Base-by-base conservation (phyloP, 768 basidiomycete species). In the Phylloporus sp. region DNA sequence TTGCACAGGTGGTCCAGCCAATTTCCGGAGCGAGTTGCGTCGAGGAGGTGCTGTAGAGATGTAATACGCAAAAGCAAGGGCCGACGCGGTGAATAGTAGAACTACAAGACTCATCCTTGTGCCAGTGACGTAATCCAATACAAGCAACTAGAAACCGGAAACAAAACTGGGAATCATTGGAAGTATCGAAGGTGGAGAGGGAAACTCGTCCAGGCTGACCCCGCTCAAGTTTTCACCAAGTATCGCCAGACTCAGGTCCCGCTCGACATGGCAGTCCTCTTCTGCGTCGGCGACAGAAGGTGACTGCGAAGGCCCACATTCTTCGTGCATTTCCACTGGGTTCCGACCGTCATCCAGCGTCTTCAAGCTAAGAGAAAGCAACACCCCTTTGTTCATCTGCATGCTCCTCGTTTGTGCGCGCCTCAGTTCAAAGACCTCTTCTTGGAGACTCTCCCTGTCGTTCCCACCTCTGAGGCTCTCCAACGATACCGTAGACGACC, bases 1-100 rank as follows among this genome's bases (percentile, higher is more conserved):
- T 6, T 57, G 63, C 9, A 71, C 62, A 0, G 79, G 79, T 18
- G 86, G 86, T 22, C 87, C 85, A 37, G 80, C 78, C 27, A 90
- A 63, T 20, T 63, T 65, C 29, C 67, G 69, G 11, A 89, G 67
- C 15, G 82, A 76, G 46, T 74, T 72, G 43, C 48, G 54, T 51
- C 50, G 56, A 2, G 65, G 59, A 28, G 46, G 51, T n/a, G 15
- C 31, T n/a, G 66, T 46, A 32, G 62, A 53, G 18, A 57, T 52
- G 44, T 61, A 54, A 34, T 64, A 66, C 17, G 63, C 38, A n/a
- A 59, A 7, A 15, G 46, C 31, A 13, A 61, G 49, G 34, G 48
- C 35, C 9, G 50, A 11, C 17, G 39, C 5, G 15, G 46, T 50
- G 38, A 34, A 56, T 31, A 49, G 22, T n/a, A 49, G 3, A 29